Evolutionary conservation across 495 filamentous ascomycete genomes (phyloP).

Genomic region (Rostrohypoxylon terebratum): DNA sequence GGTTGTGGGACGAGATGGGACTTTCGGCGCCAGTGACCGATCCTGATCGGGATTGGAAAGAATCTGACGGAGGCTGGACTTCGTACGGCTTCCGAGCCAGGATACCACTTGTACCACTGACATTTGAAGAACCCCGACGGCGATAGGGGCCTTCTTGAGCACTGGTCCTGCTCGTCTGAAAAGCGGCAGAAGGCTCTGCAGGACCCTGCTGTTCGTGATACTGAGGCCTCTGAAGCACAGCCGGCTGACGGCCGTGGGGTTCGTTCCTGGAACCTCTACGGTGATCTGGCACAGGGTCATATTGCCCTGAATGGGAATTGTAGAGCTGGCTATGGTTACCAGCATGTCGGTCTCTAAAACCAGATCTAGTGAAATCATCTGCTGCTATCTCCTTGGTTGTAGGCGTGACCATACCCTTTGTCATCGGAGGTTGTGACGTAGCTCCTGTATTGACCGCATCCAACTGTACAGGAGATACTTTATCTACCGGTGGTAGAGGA

Average conservation of each 20-base stretch:
- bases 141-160: constrained; percentile 76
- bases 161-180: constrained; percentile 80
- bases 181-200: constrained; percentile 93
- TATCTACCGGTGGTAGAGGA: constrained; percentile 83
- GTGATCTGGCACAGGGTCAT: constrained; percentile 89
- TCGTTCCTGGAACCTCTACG: constrained; percentile 79
- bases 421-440: constrained; percentile 46
- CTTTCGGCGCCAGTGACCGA: constrained; percentile 62
- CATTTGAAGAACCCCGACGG: constrained; percentile 90
- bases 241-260: constrained; percentile 73
- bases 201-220: constrained; percentile 70
- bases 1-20: constrained; percentile 55
- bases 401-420: constrained; percentile 57
- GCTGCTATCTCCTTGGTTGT: constrained; percentile 85
- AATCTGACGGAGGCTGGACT: constrained; percentile 59
- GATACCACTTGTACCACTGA: constrained; percentile 88
- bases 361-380: constrained; percentile 87
- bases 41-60: constrained; percentile 55
- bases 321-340: constrained; percentile 79
- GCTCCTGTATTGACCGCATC: constrained; percentile 49
- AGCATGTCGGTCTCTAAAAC: constrained; percentile 76
- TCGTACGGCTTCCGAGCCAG: constrained; percentile 65
- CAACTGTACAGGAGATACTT: constrained; percentile 75
- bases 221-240: constrained; percentile 79
- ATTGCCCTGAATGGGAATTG: constrained; percentile 93